Conservation (phyloP, 192 early-diverging fungal species). For the Podochytrium sp. region DNA sequence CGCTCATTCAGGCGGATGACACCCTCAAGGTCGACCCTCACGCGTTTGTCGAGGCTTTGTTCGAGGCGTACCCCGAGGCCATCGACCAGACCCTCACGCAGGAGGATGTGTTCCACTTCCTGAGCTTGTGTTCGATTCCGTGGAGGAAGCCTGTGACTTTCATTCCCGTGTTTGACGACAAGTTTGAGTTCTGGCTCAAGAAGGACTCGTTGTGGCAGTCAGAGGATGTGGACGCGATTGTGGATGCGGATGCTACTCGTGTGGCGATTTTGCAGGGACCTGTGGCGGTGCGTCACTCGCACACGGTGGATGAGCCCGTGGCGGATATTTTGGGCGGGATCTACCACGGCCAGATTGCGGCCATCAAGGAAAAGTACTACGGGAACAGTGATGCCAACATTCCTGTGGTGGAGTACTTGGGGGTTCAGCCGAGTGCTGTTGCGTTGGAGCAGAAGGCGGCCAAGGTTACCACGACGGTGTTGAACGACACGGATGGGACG, state of each 20-base stretch:
- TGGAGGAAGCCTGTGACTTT: slow-evolving; percentile 90
- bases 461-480: slow-evolving; percentile 45
- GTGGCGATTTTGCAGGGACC: slow-evolving; percentile 89
- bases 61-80: slow-evolving; percentile 71
- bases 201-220: slow-evolving; percentile 92
- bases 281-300: slow-evolving; percentile 76
- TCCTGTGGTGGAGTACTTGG: slow-evolving; percentile 81
- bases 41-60: slow-evolving; percentile 69
- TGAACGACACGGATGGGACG: slow-evolving; percentile 44
- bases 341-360: slow-evolving; percentile 76
- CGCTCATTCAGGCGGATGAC: slow-evolving; percentile 66
- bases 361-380: slow-evolving; percentile 75
- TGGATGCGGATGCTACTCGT: slow-evolving; percentile 83
- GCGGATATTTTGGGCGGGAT: slow-evolving; percentile 86
- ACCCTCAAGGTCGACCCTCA: slow-evolving; percentile 64
- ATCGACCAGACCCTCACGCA: slow-evolving; percentile 75
- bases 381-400: slow-evolving; percentile 62
- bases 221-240: slow-evolving; percentile 82
- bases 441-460: slow-evolving; percentile 39
- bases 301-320: slow-evolving; percentile 79
- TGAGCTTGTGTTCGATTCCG: slow-evolving; percentile 72
- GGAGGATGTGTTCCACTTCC: slow-evolving; percentile 84
- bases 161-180: slow-evolving; percentile 82
- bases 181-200: slow-evolving; percentile 88
- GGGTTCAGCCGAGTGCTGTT: slow-evolving; percentile 41